Evolutionary conservation across 1,284 basidiomycete species (phyloP), one percentile per base, ranked within the genome.

Genomic region (Coniophora puteana): DNA sequence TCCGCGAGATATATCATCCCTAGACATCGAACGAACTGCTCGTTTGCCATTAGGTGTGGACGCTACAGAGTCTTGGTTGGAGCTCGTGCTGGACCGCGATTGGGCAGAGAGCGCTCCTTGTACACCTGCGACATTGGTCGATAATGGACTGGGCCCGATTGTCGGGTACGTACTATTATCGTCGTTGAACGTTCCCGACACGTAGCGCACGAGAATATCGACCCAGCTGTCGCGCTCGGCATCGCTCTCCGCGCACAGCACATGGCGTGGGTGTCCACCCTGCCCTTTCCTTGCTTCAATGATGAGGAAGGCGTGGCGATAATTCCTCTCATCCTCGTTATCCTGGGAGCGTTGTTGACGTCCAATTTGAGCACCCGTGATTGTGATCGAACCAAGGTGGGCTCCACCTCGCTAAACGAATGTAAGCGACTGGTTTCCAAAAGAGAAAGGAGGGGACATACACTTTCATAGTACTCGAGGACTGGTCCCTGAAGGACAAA

Each of bases 221-320:
- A 98, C 93, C 95, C 95, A 99, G 43, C 74, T 77, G 59, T 99
- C 95, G 28, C 95, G 77, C 57, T 96, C 93, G 35, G 74, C 68
- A 62, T 99, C 95, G 58, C 89, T 97, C 63, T 96, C 92, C 0
- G 95, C 95, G 55, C 95, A 98, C 4, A 99, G 71, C 23, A 99
- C 93, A 59, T 98, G 95, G 17, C 91, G 76, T 38, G 86, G 77
- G 49, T 80, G 79, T 4, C 85, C 80, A 33, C 76, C 77, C 11
- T 83, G 83, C 2, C 75, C 78, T 41, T 79, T 82, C 57, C 82
- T 84, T 16, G 78, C 77, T 63, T 97, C 93, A 47, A 98, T 90
- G 55, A 99, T 92, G 44, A 99, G 78, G 68, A 99, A 98, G 0
- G 95, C 95, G 57, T 99, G 95, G 20, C 93, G 79, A 53, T 95